These are phyloP conservation scores for Cicer arietinum DNA, from an alignment of 306 rosid genomes.

Conservation along the genomic window DNA sequence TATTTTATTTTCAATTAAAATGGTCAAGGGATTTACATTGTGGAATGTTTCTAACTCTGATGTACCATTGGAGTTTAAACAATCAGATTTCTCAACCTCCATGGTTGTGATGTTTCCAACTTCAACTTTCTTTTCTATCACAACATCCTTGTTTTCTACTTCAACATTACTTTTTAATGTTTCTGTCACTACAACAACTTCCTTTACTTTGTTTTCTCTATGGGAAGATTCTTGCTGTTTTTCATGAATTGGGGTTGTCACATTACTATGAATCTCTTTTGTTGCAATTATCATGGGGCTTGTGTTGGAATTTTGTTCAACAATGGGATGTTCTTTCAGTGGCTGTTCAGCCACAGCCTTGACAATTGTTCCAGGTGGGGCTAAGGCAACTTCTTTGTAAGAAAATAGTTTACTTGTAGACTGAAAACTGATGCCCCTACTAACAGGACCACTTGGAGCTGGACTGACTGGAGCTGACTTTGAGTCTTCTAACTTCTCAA, in stretches of 20 bases:
- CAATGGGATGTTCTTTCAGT: conserved; percentile 57
- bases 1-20: conserved; percentile 48
- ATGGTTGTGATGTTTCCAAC: conserved; percentile 40
- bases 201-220: conserved; percentile 46
- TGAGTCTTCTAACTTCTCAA: conserved; percentile 62
- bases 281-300: conserved; percentile 46
- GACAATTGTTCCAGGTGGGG: conserved; percentile 97
- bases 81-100: conserved; percentile 52
- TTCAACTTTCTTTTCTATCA: conserved; percentile 50
- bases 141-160: conserved; percentile 45
- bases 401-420: conserved; percentile 84
- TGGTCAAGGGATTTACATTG: conserved; percentile 38
- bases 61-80: conserved; percentile 46
- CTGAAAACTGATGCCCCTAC: conserved; percentile 64
- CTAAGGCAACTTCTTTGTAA: conserved; percentile 97
- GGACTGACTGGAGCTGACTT: conserved; percentile 81
- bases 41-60: conserved; percentile 45
- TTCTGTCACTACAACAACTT: conserved; percentile 46
- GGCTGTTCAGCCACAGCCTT: conserved; percentile 84
- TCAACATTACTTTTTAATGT: conserved; percentile 41
- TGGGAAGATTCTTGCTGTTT: conserved; percentile 36
- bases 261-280: conserved; percentile 50
- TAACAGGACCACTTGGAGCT: conserved; percentile 58
- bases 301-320: conserved; percentile 53
- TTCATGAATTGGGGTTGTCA: conserved; percentile 40